Evolutionary conservation across 768 basidiomycete genomes (phyloP).

Genomic region (Trametes coccinea): DNA sequence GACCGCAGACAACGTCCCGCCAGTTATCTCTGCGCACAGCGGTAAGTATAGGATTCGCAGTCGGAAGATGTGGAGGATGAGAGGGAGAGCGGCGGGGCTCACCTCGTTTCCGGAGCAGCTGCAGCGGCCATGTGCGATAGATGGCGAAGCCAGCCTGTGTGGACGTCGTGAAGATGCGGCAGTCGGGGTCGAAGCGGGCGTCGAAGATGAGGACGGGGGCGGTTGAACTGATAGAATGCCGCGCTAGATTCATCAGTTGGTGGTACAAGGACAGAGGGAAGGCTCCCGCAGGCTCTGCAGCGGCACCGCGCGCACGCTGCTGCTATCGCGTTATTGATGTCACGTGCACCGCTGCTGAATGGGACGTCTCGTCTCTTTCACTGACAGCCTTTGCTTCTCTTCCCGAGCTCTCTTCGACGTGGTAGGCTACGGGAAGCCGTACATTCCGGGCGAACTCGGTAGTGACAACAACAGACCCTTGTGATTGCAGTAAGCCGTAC

Average conservation of each 20-base stretch:
- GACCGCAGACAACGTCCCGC: slow-evolving; percentile 75
- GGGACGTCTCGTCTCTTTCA: background rate
- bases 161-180: slow-evolving; percentile 75
- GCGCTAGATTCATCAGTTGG: slow-evolving; percentile 77
- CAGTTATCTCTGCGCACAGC: slow-evolving; percentile 59
- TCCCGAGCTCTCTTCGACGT: background rate
- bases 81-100: slow-evolving; percentile 21
- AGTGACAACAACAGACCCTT: slow-evolving; percentile 13
- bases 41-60: slow-evolving; percentile 20
- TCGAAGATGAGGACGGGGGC: slow-evolving; percentile 74
- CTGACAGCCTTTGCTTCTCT: background rate
- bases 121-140: slow-evolving; percentile 74
- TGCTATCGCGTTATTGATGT: slow-evolving; percentile 19
- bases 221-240: slow-evolving; percentile 79
- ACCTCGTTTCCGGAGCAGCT: slow-evolving; percentile 83
- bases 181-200: slow-evolving; percentile 78
- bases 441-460: background rate
- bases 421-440: too few relatives aligned
- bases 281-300: slow-evolving; percentile 2
- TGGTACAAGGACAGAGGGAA: slow-evolving; percentile 19
- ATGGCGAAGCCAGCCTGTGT: slow-evolving; percentile 84
- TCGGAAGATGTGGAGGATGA: slow-evolving; percentile 7
- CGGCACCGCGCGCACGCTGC: slow-evolving; percentile 6
- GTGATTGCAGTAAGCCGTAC: slow-evolving; percentile 18
- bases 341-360: slow-evolving; percentile 17